phyloP scores from a whole-genome alignment of 1,284 basidiomycete genomes.

The Boletus smithii region DNA sequence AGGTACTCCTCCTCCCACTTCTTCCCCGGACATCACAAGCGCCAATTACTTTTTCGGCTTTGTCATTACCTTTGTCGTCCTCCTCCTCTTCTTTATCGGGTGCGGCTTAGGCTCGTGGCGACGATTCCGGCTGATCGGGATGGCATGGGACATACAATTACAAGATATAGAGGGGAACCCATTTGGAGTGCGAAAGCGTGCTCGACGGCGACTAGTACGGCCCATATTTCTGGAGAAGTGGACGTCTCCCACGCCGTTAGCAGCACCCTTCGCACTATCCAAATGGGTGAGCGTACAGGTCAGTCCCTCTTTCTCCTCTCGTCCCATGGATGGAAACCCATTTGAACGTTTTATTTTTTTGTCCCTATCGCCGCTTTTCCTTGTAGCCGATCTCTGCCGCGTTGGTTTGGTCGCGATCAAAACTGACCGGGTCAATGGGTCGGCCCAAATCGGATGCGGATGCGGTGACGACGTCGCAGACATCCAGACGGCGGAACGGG shows the following conservation, averaged over 20 bases:
- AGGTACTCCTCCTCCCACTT: neutral
- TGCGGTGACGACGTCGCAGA: neutral
- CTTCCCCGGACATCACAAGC: constrained; percentile 14
- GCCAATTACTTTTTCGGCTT: constrained; percentile 61
- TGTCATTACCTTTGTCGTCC: constrained; percentile 56
- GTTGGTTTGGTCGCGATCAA: constrained; percentile 21
- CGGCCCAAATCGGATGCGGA: constrained; percentile 27
- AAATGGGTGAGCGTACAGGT: constrained; percentile 27
- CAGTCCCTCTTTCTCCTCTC: neutral
- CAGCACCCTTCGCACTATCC: neutral
- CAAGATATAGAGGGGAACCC: constrained; percentile 14
- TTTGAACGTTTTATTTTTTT: neutral
- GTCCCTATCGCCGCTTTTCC: neutral
- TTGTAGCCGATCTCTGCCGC: constrained; percentile 22
- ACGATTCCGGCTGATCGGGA: constrained; percentile 26
- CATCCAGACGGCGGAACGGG: neutral
- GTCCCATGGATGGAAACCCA: neutral
- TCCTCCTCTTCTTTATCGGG: constrained; percentile 55
- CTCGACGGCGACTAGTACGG: constrained; percentile 17
- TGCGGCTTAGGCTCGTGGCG: constrained; percentile 54
- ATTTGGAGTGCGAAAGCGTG: constrained; percentile 11
- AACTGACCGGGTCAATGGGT: neutral
- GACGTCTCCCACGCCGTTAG: constrained; percentile 8
- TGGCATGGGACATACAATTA: constrained; percentile 24
- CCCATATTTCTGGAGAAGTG: constrained; percentile 24